These are phyloP conservation scores for Pneumocystis murina DNA, from an alignment of 1,139 yeast species.

Conservation along the genomic window DNA sequence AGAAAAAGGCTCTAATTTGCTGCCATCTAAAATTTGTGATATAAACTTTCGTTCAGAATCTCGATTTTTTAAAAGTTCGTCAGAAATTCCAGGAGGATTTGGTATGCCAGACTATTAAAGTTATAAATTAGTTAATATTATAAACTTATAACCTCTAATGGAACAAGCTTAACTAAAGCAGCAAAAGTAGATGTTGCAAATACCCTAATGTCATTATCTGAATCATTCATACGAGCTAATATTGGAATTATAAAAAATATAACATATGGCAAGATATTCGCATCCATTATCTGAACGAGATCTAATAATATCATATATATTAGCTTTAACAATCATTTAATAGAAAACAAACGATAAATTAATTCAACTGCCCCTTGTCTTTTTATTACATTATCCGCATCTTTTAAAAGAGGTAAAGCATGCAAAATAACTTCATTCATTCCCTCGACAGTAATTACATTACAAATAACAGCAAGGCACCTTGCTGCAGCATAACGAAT, in stretches of 20 bases:
- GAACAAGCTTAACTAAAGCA: conserved; percentile 83
- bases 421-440: conserved; percentile 68
- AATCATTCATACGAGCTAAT: conserved; percentile 94
- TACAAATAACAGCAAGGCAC: conserved; percentile 70
- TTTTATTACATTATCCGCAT: conserved; percentile 57
- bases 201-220: conserved; percentile 75
- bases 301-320: conserved; percentile 19
- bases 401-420: conserved; percentile 65
- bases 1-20: conserved; percentile 73
- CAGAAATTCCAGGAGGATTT: conserved; percentile 87
- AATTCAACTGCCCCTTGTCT: conserved; percentile 94
- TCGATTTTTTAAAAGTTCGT: conserved; percentile 69
- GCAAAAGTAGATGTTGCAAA: conserved; percentile 95
- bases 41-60: conserved; percentile 90
- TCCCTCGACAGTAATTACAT: conserved; percentile 55
- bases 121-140: conserved; percentile 21
- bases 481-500: conserved; percentile 83
- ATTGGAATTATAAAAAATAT: conserved; percentile 93
- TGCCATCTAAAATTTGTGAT: conserved; percentile 97
- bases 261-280: conserved; percentile 80
- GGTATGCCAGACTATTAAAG: conserved; percentile 56
- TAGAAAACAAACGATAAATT: conserved; percentile 37
- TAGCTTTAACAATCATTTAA: background rate
- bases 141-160: conserved; percentile 41
- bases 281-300: conserved; percentile 70